Base-by-base conservation (phyloP, 2,329 filamentous ascomycete genomes). In the Exophiala mesophila region DNA sequence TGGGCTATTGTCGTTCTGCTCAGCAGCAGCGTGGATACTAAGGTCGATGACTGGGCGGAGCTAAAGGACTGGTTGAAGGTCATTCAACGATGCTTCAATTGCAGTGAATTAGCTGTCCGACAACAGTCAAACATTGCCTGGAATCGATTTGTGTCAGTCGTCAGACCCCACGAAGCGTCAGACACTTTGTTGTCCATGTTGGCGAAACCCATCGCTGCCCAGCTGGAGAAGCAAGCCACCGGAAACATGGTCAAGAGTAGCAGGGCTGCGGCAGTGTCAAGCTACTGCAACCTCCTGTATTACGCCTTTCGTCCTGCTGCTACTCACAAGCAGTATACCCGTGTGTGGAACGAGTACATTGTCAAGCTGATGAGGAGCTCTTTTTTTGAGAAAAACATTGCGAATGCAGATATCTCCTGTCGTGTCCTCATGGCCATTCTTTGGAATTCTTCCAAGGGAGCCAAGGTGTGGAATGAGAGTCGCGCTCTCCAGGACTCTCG, bases 1-100 rank as follows among this genome's bases (percentile, higher is more conserved):
- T 97, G 90, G 90, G 84, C 85, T 45, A 77, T 88, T 24, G 71
- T 94, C 2, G 78, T 90, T 5, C 73, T 95, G 2, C 79, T 95
- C 41, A 70, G 96, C 35, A 80, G 84, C 39, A 70, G 64, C 48
- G 66, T 79, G 66, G 63, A 80, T 61, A 52, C 72, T 70, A 57
- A 79, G 69, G 52, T 81, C 60, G 67, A 76, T 18, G 63, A 68
- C 26, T 97, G 90, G 85, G 73, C 82, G 21, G 78, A 84, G 57
- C 80, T 88, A 49, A 76, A 72, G 19, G 72, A 76, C 4, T 96
- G 88, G 85, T 70, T 96, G 5, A 74, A 76, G 21, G 74, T 95
- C 7, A 82, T 94, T 13, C 84, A 95, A 56, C 74, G 74, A 49
- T 92, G 87, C 57, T 88, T 97, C 64, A 94, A 94, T 59, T 83